Evolutionary conservation across 148 eudicot genomes (phyloP), one percentile per base, ranked within the genome.

Genomic region (Dianthus caryophyllus): DNA sequence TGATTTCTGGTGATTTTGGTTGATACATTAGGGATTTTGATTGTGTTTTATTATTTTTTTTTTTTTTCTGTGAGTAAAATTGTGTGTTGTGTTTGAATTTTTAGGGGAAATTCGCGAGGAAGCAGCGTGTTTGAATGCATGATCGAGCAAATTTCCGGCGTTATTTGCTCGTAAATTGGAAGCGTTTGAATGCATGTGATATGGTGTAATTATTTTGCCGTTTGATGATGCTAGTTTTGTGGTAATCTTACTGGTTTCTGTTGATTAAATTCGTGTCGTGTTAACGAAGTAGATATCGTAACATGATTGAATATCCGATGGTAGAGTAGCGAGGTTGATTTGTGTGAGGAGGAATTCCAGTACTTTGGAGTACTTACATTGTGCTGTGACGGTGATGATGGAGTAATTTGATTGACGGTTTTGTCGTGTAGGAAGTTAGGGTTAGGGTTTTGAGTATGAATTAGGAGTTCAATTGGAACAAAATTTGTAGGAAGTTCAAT

Each of bases 131-230:
- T 2, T 53, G 10, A n/a, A n/a, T 3, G 29, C 46, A 52, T 60
- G 47, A 12, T 70, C 21, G 58, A 61, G 26, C 49, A 46, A 72
- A 52, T 69, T 22, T 60, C 33, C 60, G 60, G 54, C 70, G 61
- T 51, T 76, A 70, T 66, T 49, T 72, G 52, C 16, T 66, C 13
- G 49, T 66, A 62, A 63, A 70, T 70, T n/a, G 76, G 80, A 44
- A 75, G 70, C 26, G 46, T 77, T 63, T 44, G 6, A 43, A 43
- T 25, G 33, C 51, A 25, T 63, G 36, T 63, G 66, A 46, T 63
- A 13, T 43, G 52, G 48, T 38, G 21, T 31, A 6, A 6, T 30
- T 58, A 14, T 58, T 31, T 0, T 61, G 48, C 26, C 17, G 5
- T 63, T 43, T 63, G 66, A 33, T 63, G 9, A 16, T 63, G 66